A percentile compares a stretch with the other conserved stretches of the same genome.
Conservation (phyloP, 2,329 filamentous ascomycete genomes). For the Venturiaceae sp. region DNA sequence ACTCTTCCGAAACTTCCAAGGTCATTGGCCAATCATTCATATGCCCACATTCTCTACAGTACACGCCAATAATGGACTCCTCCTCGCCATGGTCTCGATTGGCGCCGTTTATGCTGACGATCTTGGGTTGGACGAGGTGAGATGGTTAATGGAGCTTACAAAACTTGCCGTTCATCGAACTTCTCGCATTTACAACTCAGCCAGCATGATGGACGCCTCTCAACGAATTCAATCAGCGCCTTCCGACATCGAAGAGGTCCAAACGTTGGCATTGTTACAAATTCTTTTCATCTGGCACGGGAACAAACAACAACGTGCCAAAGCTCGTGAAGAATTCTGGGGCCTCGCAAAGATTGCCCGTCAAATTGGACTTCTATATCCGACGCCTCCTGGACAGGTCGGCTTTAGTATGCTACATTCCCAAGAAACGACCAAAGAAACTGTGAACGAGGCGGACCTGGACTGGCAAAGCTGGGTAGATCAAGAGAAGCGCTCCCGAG, state of each 20-base stretch:
- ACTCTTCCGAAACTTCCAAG: constrained; percentile 62
- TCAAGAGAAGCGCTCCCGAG: constrained; percentile 58
- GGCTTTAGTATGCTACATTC: constrained; percentile 54
- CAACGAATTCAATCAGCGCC: not conserved
- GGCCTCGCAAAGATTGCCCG: constrained; percentile 48
- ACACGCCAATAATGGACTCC: constrained; percentile 55
- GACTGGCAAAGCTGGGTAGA: constrained; percentile 60
- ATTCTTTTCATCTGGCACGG: constrained; percentile 62
- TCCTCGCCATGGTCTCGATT: constrained; percentile 61
- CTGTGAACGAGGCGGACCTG: constrained; percentile 41
- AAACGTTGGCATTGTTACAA: constrained; percentile 54
- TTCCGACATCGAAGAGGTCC: constrained; percentile 52
- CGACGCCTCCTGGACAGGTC: constrained; percentile 37
- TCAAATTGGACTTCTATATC: constrained; percentile 45
- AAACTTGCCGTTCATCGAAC: constrained; percentile 50
- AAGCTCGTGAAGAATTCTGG: constrained; percentile 50
- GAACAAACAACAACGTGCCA: constrained; percentile 53
- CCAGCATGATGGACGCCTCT: constrained; percentile 7
- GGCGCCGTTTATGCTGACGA: constrained; percentile 66
- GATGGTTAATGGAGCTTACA: constrained; percentile 57
- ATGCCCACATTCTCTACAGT: constrained; percentile 60
- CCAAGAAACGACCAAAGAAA: constrained; percentile 30
- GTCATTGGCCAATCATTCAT: constrained; percentile 65
- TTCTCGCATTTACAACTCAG: constrained; percentile 38
- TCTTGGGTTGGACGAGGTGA: constrained; percentile 49